phyloP scores from a whole-genome alignment of 495 filamentous ascomycete genomes.

The Trichoderma reesei region DNA sequence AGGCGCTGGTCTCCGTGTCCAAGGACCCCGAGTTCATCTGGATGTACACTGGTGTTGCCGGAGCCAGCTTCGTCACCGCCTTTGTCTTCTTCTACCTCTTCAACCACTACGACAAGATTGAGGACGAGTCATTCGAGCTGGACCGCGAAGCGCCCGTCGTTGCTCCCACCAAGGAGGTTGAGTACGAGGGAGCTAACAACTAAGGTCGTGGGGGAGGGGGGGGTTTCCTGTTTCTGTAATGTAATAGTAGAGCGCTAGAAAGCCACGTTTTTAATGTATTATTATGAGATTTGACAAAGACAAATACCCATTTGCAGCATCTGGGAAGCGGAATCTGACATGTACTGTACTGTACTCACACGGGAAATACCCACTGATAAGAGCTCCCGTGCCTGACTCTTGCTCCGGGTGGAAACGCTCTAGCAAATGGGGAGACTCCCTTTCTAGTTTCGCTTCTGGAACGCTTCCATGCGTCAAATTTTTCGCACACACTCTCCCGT shows the following conservation, averaged over 20 bases:
- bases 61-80: conserved; percentile 14
- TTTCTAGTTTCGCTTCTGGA: not conserved
- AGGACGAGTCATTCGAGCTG: conserved; percentile 22
- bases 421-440: too few species aligned
- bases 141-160: conserved; percentile 12
- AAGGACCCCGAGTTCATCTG: conserved; percentile 27
- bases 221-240: not conserved
- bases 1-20: conserved; percentile 23
- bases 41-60: conserved; percentile 27
- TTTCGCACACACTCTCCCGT: too few species aligned
- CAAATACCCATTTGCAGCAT: not conserved
- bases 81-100: conserved; percentile 16
- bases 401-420: not conserved
- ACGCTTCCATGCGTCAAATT: not conserved
- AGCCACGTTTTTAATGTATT: not conserved
- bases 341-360: too few species aligned
- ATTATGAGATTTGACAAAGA: not conserved
- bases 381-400: not conserved
- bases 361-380: not conserved
- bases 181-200: not conserved
- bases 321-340: not conserved
- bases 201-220: not conserved
- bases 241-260: not conserved
- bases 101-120: conserved; percentile 21
- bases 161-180: conserved; percentile 1